Evolutionary conservation across 805 yeast species (phyloP).

Genomic region (Myxozyma kluyveri): DNA sequence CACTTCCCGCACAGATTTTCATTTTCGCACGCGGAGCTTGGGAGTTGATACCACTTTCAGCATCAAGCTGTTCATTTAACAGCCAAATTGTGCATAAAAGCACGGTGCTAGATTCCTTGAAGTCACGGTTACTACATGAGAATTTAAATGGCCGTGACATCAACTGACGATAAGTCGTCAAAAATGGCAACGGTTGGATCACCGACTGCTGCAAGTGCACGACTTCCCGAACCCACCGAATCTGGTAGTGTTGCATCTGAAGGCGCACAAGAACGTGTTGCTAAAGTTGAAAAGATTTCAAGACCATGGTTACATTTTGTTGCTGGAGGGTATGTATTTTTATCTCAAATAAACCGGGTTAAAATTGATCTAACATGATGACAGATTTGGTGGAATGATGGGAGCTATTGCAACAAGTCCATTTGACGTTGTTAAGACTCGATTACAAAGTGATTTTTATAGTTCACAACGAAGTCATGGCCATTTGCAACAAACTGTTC

Average conservation of each 20-base stretch:
- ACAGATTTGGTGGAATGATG: slow-evolving; percentile 92
- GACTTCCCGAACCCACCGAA: slow-evolving; percentile 7
- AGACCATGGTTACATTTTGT: slow-evolving; percentile 50
- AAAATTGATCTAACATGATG: neutral
- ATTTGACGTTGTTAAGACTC: slow-evolving; percentile 88
- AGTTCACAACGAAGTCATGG: slow-evolving; percentile 18
- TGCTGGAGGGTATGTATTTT: slow-evolving; percentile 41
- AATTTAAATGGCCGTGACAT: too few relatives aligned
- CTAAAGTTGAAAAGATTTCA: slow-evolving; percentile 20
- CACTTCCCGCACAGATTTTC: too few relatives aligned
- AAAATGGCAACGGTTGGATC: neutral
- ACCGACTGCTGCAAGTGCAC: neutral
- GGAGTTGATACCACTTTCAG: too few relatives aligned
- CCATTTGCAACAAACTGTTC: slow-evolving; percentile 13
- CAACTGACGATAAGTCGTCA: too few relatives aligned
- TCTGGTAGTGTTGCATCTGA: slow-evolving; percentile 5
- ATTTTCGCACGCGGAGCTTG: too few relatives aligned
- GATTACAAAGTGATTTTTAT: slow-evolving; percentile 87
- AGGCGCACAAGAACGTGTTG: neutral
- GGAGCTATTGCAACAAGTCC: slow-evolving; percentile 96
- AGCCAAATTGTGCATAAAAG: too few relatives aligned
- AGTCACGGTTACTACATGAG: too few relatives aligned
- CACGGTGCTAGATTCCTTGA: too few relatives aligned
- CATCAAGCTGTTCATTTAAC: too few relatives aligned
- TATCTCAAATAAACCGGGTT: neutral